Percentiles rank a stretch among this genome's conserved stretches.
Evolutionary conservation across 2,329 filamentous ascomycete species (phyloP).

Genomic region (Talaromyces sp.): DNA sequence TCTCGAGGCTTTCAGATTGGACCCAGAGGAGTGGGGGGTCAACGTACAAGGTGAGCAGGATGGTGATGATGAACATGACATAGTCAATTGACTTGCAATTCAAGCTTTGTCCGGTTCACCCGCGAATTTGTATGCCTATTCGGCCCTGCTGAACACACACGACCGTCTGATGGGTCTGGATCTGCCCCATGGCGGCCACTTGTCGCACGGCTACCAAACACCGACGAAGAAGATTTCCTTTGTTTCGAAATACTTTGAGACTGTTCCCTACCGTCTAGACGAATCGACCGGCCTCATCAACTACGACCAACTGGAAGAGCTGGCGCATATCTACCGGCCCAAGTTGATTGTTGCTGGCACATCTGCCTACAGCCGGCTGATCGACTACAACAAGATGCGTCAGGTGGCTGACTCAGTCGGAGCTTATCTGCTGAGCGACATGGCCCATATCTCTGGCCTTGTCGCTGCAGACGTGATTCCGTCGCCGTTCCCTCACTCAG

Average conservation of each 20-base stretch:
- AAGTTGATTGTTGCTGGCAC: constrained; percentile 96
- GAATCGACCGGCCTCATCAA: constrained; percentile 85
- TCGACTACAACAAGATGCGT: constrained; percentile 95
- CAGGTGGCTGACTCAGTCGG: constrained; percentile 90
- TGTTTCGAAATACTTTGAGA: constrained; percentile 98
- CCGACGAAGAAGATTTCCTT: constrained; percentile 94
- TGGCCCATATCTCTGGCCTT: constrained; percentile 97
- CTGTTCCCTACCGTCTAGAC: constrained; percentile 84
- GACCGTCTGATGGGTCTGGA: constrained; percentile 96
- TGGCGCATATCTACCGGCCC: constrained; percentile 85
- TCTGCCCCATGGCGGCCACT: constrained; percentile 87
- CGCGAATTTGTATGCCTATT: constrained; percentile 79
- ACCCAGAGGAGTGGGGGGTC: constrained; percentile 86
- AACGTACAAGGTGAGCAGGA: constrained; percentile 74
- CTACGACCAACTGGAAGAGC: constrained; percentile 87
- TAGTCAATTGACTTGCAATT: constrained; percentile 10
- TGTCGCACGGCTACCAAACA: constrained; percentile 97
- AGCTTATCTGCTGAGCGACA: constrained; percentile 93
- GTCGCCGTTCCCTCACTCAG: constrained; percentile 85
- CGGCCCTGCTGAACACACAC: constrained; percentile 90
- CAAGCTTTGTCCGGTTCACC: constrained; percentile 73
- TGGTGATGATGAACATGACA: constrained; percentile 1
- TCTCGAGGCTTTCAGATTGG: constrained; percentile 77
- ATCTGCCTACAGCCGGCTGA: constrained; percentile 95
- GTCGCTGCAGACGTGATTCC: constrained; percentile 91